Base-by-base conservation (phyloP, 176 grass and related monocot species). In the Cenchrus americanus region DNA sequence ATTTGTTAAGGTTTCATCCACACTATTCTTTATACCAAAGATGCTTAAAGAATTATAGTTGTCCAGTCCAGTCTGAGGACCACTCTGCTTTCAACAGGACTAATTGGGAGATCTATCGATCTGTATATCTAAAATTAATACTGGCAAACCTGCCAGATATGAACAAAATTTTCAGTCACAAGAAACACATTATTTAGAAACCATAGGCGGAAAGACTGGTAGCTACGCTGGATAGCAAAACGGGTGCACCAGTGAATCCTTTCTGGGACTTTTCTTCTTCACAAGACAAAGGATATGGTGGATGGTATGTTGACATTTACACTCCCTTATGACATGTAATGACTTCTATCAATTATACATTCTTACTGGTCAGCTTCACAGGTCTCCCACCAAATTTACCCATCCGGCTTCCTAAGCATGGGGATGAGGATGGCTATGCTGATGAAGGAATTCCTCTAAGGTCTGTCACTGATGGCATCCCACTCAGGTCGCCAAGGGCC, bases 211-310 rank as follows among this genome's bases (percentile, higher is more conserved):
- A 69, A 58, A 43, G 4, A 81, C n/a, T 17, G 51, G 9, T 10
- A 11, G 26, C 21, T 48, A 58, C 65, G 66, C 59, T 86, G 55
- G 24, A 59, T 76, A 40, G 6, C 71, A 14, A 66, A 58, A 58
- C 77, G 14, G 19, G 34, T 66, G 49, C 50, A 82, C 57, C 66
- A 51, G 21, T 57, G 4, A 22, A 50, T 76, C 82, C 96, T 98
- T 87, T 93, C 96, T 49, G 96, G 96, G 73, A 98, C 96, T 26
- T 95, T 98, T 90, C 96, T 98, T 88, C 96, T 98, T 87, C 96
- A 98, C 87, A 98, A 93, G 79, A 98, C 93, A 0, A 95, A 98
- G 82, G 96, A 98, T 68, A 95, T 98, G 92, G 71, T 74, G 57
- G 92, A 98, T 90, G 93, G 92, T 95, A 89, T 78, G 78, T 7